These are phyloP conservation scores for Gillenia trifoliata DNA, from an alignment of 306 rosid genomes.

Conservation along the genomic window DNA sequence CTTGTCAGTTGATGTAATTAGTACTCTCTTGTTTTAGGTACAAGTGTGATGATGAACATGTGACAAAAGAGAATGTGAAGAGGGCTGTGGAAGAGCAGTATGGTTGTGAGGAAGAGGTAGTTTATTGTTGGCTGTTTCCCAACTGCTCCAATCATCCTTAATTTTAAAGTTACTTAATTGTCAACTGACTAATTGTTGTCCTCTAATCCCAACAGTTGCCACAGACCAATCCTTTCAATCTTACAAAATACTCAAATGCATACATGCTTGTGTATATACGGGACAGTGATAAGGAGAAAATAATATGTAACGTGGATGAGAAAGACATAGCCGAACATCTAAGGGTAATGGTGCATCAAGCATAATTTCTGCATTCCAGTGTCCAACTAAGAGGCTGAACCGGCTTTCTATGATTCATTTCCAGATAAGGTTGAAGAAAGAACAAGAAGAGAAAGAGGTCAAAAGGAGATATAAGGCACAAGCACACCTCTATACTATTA, in stretches of 20 bases:
- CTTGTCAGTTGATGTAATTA: not conserved
- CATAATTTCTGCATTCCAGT: not conserved
- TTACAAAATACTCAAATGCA: conserved; percentile 81
- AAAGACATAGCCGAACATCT: conserved; percentile 80
- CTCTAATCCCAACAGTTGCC: conserved; percentile 47
- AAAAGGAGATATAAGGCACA: conserved; percentile 67
- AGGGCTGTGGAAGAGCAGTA: conserved; percentile 92
- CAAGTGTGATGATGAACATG: conserved; percentile 90
- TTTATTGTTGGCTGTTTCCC: not conserved
- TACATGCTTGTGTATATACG: conserved; percentile 95
- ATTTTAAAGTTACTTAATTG: not conserved
- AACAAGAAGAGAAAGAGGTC: not conserved
- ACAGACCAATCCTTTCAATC: conserved; percentile 72
- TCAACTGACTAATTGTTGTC: conserved; percentile 12
- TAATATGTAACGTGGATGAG: conserved; percentile 84
- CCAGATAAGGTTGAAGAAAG: not conserved
- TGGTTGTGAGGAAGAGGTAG: conserved; percentile 94
- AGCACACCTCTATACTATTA: conserved; percentile 80
- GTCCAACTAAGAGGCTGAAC: not conserved
- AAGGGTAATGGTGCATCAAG: conserved; percentile 27
- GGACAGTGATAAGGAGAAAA: conserved; percentile 77
- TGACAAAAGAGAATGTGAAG: conserved; percentile 75
- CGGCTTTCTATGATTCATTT: not conserved
- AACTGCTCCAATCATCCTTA: not conserved
- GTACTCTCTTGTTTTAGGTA: conserved; percentile 36